A percentile compares a stretch with the other conserved stretches of the same genome.
Evolutionary conservation across 176 grass and related monocot genomes (phyloP).

Genomic region (Oryza meridionalis): DNA sequence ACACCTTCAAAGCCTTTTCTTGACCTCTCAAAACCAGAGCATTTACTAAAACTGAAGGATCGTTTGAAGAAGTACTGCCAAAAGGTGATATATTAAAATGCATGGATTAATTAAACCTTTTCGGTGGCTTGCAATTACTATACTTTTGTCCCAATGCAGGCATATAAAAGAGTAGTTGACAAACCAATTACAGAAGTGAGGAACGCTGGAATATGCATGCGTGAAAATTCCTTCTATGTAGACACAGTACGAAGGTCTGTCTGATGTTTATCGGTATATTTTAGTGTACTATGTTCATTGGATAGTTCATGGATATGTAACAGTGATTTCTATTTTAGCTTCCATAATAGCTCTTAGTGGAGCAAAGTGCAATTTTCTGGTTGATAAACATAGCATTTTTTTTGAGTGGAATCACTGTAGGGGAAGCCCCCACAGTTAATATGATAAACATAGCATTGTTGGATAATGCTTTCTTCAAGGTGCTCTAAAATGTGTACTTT

Average conservation of each 20-base stretch:
- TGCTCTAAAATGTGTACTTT: slow-evolving; percentile 35
- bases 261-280: slow-evolving; percentile 11
- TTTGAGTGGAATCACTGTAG: too few relatives aligned
- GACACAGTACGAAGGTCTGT: slow-evolving; percentile 92
- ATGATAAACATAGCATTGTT: slow-evolving; percentile 20
- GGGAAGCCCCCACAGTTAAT: too few relatives aligned
- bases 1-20: slow-evolving; percentile 73
- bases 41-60: slow-evolving; percentile 90
- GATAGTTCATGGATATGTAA: slow-evolving; percentile 14
- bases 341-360: slow-evolving; percentile 19
- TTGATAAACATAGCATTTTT: slow-evolving; percentile 29
- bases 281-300: background rate
- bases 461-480: slow-evolving; percentile 27
- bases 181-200: slow-evolving; percentile 95
- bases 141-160: slow-evolving; percentile 60
- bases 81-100: slow-evolving; percentile 64
- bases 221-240: slow-evolving; percentile 98
- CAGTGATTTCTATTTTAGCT: slow-evolving; percentile 2
- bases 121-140: slow-evolving; percentile 31
- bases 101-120: slow-evolving; percentile 11
- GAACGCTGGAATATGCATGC: slow-evolving; percentile 99
- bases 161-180: slow-evolving; percentile 97
- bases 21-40: slow-evolving; percentile 89
- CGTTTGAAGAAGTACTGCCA: slow-evolving; percentile 97
- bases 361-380: slow-evolving; percentile 2